Evolutionary conservation across 2,329 filamentous ascomycete genomes (phyloP).

Genomic region (Amauroascus niger): DNA sequence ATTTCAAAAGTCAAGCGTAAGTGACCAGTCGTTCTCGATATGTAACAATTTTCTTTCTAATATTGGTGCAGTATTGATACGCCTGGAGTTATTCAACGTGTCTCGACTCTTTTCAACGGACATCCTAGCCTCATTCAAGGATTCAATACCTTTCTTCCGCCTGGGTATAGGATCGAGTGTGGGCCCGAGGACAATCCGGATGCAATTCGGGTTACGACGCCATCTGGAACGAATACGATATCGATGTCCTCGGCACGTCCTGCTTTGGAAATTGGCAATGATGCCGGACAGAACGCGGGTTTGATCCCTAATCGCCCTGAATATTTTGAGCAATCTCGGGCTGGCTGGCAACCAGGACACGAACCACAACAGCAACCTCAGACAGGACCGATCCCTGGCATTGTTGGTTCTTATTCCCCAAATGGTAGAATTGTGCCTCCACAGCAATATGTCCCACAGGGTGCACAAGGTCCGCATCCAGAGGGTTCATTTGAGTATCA

Average conservation of each 20-base stretch:
- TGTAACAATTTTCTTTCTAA: slow-evolving; percentile 15
- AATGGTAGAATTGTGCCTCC: slow-evolving; percentile 31
- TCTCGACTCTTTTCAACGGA: slow-evolving; percentile 89
- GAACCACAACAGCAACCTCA: slow-evolving; percentile 19
- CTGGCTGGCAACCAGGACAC: slow-evolving; percentile 28
- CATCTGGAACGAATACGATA: slow-evolving; percentile 91
- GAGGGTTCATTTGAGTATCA: slow-evolving; percentile 38
- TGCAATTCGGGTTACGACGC: slow-evolving; percentile 91
- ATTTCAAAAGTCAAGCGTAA: slow-evolving; percentile 95
- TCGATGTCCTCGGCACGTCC: slow-evolving; percentile 51
- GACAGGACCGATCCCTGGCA: slow-evolving; percentile 16
- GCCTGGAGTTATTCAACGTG: slow-evolving; percentile 90
- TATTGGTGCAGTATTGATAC: slow-evolving; percentile 64
- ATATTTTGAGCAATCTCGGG: slow-evolving; percentile 34
- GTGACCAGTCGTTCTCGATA: slow-evolving; percentile 28
- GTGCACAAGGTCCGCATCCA: slow-evolving; percentile 32
- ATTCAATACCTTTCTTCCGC: slow-evolving; percentile 95
- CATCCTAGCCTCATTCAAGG: slow-evolving; percentile 93
- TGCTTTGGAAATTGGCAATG: slow-evolving; percentile 25
- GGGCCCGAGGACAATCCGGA: slow-evolving; percentile 89
- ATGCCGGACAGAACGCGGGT: slow-evolving; percentile 26
- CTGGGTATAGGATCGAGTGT: slow-evolving; percentile 93
- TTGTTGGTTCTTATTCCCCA: slow-evolving; percentile 34
- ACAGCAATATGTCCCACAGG: slow-evolving; percentile 31
- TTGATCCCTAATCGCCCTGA: slow-evolving; percentile 30